phyloP scores from a whole-genome alignment of 2,329 filamentous ascomycete genomes.

The Pseudogymnoascus sp. region DNA sequence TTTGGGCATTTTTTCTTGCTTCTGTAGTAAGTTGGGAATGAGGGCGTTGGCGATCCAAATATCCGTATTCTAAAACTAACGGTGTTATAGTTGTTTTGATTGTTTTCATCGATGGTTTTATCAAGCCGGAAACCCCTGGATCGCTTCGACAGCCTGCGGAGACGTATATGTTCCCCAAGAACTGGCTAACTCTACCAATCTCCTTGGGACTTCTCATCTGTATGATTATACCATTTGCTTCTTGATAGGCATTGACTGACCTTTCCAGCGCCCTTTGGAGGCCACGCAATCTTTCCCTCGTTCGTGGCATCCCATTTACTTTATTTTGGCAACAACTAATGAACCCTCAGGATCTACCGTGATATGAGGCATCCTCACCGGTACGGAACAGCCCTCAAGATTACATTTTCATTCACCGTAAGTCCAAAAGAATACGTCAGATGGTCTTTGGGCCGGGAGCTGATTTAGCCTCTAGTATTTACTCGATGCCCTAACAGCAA shows the following conservation, averaged over 20 bases:
- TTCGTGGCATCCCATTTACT: not conserved
- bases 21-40: slow-evolving; percentile 59
- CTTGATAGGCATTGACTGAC: not conserved
- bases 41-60: slow-evolving; percentile 12
- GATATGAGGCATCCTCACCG: slow-evolving; percentile 68
- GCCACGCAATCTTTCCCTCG: slow-evolving; percentile 60
- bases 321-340: slow-evolving; percentile 2
- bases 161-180: slow-evolving; percentile 74
- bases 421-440: slow-evolving; percentile 24
- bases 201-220: slow-evolving; percentile 87
- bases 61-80: slow-evolving; percentile 22
- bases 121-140: slow-evolving; percentile 70
- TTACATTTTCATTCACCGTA: slow-evolving; percentile 80
- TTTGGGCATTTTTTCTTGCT: slow-evolving; percentile 82
- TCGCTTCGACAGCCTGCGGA: slow-evolving; percentile 72
- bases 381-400: slow-evolving; percentile 60
- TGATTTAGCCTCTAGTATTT: slow-evolving; percentile 46
- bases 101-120: slow-evolving; percentile 74
- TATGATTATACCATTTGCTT: slow-evolving; percentile 21
- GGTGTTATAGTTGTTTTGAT: slow-evolving; percentile 62
- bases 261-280: slow-evolving; percentile 44
- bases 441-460: not conserved
- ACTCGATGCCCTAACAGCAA: slow-evolving; percentile 72
- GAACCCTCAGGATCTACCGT: slow-evolving; percentile 64
- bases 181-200: slow-evolving; percentile 80